Evolutionary conservation across 2,329 filamentous ascomycete species (phyloP).

Genomic region (Ceratocystis papillata): DNA sequence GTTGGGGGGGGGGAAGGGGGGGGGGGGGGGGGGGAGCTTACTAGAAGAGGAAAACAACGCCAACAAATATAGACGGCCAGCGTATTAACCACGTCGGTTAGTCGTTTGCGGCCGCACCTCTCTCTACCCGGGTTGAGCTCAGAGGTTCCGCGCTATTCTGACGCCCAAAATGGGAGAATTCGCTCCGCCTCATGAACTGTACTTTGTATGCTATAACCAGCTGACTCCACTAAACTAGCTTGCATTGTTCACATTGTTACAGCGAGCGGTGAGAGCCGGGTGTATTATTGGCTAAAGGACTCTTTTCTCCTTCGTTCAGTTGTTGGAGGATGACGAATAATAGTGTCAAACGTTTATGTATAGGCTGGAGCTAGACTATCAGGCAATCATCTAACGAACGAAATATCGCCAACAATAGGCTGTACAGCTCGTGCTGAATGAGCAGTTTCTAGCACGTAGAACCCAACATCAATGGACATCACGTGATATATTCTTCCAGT

Average conservation of each 20-base stretch:
- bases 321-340: too few relatives aligned
- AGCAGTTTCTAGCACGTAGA: too few relatives aligned
- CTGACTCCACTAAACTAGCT: not conserved
- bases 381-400: too few relatives aligned
- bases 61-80: not conserved
- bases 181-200: not conserved
- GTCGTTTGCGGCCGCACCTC: not conserved
- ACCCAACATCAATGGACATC: not conserved
- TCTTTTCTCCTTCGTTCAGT: too few relatives aligned
- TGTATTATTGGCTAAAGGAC: not conserved
- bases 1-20: too few relatives aligned
- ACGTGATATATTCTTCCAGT: not conserved
- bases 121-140: not conserved
- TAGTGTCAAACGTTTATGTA: too few relatives aligned
- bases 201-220: not conserved
- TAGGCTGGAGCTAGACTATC: too few relatives aligned
- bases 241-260: conserved; percentile 8
- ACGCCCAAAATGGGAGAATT: not conserved
- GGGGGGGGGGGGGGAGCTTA: not conserved
- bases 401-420: too few relatives aligned
- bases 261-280: conserved; percentile 5
- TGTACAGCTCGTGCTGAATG: too few relatives aligned
- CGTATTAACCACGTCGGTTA: not conserved
- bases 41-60: not conserved
- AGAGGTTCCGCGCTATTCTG: not conserved